Evolutionary conservation across 2,329 filamentous ascomycete genomes (phyloP), one percentile per base, ranked within the genome.

Genomic region (Talaromyces sp.): DNA sequence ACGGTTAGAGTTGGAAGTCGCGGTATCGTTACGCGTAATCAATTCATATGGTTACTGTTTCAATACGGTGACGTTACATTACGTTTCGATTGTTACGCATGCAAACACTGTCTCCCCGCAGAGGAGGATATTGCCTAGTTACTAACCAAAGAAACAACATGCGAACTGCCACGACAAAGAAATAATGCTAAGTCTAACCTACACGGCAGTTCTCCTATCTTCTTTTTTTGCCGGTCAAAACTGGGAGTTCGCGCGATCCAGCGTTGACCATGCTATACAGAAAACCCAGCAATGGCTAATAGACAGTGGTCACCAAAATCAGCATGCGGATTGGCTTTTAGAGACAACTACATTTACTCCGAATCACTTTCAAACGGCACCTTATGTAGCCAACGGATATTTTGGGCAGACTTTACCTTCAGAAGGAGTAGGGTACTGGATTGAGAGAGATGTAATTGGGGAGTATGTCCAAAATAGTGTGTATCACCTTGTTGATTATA

Each of bases 341-440:
- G 57, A 56, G 29, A 62, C 60, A n/a, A 52, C 29, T 46, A 31
- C 54, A 17, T 62, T 59, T 46, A 27, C 52, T 17, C 60, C 60
- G 21, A 62, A 62, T 46, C 57, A 59, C 24, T 58, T 59, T 26
- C 60, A 62, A 48, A 52, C 56, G 24, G 55, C 56, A 7, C 60
- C 60, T 6, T 59, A 62, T 56, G 57, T 62, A 11, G 35, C 60
- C 2, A 59, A 62, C 48, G 60, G 60, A 3, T 62, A 62, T 19
- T 59, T 62, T 46, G 60, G 60, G 41, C 58, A 61, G 48, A 21
- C 54, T n/a, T 21, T 63, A 2, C 56, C 56, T 7, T 51, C 61
- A 29, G 55, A 61, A 54, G 55, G 58, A 7, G 55, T 58, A 12
- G 59, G 61, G 2, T 58, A 61, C 29, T 63, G 61, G 61, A 58